Base-by-base conservation (phyloP, 73 alveolate species). In the Paramecium pentaurelia region DNA sequence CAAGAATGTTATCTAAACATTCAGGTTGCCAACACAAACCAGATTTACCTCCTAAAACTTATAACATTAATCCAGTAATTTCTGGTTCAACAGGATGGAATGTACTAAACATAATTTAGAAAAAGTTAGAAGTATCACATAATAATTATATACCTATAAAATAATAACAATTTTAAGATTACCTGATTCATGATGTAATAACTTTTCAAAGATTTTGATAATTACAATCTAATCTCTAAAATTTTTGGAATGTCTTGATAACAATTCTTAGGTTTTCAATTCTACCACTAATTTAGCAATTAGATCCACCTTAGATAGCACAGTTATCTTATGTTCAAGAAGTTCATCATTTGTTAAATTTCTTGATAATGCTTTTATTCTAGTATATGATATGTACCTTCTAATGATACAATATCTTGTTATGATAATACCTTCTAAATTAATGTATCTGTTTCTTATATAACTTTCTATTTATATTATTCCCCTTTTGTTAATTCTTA, bases 51-150 rank as follows among this genome's bases (percentile, higher is more conserved):
- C 88, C 88, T 42, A 75, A 42, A 16, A 75, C 88, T 42, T 75
- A n/a, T 42, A 75, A 38, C 88, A 75, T 75, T 3, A 36, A 38
- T 30, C 64, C 88, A 5, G 88, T 75, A 11, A 75, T 30, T 75
- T 75, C 88, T n/a, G 88, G 88, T 75, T 75, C 88, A 9, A 75
- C 60, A n/a, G 60, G 58, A 36, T 75, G 88, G 18, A 75, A 75
- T 34, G 88, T 75, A 75, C 88, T 75, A 75, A 75, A 75, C 88
- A 75, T 30, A 38, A 75, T 42, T 38, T 75, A 30, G 27, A 38
- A 75, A 10, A 75, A 75, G 36, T 75, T 42, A 38, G 58, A 75
- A 12, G 88, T 64, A 27, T 64, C 88, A 38, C 58, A 38, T n/a
- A 75, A 38, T 36, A 18, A 22, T 75, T 75, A 11, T 0, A 75